Evolutionary conservation across 345 rosid species (phyloP).

Genomic region (Physaria fendleri): DNA sequence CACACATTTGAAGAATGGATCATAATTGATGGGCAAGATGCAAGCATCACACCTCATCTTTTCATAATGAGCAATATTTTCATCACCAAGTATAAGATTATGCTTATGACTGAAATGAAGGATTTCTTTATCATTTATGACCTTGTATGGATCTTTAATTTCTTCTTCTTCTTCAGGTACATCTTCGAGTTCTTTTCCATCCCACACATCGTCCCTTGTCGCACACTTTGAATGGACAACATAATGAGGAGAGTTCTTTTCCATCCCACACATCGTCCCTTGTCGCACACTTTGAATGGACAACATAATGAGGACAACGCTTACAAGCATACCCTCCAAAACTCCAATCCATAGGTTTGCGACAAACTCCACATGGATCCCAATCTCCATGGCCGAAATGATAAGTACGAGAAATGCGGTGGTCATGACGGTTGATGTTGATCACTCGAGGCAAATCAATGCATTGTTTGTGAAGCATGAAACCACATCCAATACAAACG

Average conservation of each 20-base stretch:
- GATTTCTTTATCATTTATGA: background rate
- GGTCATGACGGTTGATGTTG: background rate
- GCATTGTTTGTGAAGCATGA: background rate
- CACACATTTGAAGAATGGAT: background rate
- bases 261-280: background rate
- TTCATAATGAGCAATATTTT: background rate
- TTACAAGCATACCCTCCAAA: background rate
- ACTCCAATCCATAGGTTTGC: background rate
- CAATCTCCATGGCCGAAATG: background rate
- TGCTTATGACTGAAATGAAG: background rate
- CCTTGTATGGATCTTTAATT: background rate
- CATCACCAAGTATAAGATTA: background rate
- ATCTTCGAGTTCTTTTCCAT: background rate
- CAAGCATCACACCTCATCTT: background rate
- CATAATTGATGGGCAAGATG: background rate
- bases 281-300: background rate
- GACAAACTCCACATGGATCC: background rate
- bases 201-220: background rate
- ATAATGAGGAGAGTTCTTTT: background rate
- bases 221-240: background rate
- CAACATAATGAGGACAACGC: background rate
- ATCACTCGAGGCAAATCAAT: background rate
- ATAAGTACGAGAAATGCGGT: background rate
- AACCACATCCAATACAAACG: background rate
- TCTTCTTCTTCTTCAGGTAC: background rate